These are phyloP conservation scores for Penicillium sp. DNA, from an alignment of 2,329 filamentous ascomycete species.

Conservation along the genomic window DNA sequence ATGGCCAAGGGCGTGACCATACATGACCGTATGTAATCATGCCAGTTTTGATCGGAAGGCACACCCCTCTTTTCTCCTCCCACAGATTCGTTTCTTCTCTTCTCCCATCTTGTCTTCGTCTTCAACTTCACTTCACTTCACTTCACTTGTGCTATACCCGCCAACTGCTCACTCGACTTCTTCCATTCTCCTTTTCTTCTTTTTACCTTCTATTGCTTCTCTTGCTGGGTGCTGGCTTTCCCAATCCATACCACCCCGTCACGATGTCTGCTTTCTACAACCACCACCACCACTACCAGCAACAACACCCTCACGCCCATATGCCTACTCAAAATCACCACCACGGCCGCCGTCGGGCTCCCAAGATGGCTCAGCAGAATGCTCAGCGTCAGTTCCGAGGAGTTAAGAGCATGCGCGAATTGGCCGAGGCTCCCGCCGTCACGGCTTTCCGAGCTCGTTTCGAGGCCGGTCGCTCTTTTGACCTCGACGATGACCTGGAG, in stretches of 20 bases:
- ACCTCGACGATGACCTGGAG: constrained; percentile 93
- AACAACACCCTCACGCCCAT: constrained; percentile 51
- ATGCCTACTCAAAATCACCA: constrained; percentile 68
- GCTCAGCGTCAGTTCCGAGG: constrained; percentile 84
- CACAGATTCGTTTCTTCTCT: constrained; percentile 11
- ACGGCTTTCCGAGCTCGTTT: constrained; percentile 83
- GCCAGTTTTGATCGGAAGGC: constrained; percentile 35
- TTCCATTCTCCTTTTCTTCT: constrained; percentile 21
- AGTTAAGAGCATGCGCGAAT: constrained; percentile 83
- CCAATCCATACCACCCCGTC: constrained; percentile 30
- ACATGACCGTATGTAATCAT: constrained; percentile 21
- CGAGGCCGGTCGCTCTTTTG: constrained; percentile 89
- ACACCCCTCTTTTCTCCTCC: constrained; percentile 33
- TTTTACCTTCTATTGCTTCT: constrained; percentile 28
- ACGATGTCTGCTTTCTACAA: constrained; percentile 52
- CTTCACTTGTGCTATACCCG: constrained; percentile 6
- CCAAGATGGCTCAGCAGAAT: constrained; percentile 80
- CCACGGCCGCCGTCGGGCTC: constrained; percentile 82
- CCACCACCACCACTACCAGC: constrained; percentile 51
- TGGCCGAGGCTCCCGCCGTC: constrained; percentile 76
- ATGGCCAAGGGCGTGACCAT: constrained; percentile 8
- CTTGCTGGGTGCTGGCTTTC: constrained; percentile 33
- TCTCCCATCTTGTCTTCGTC: neutral
- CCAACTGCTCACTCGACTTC: constrained; percentile 25
- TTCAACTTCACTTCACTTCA: constrained; percentile 1